Conservation (phyloP, 257 asterid species). For the Coffea canephora region DNA sequence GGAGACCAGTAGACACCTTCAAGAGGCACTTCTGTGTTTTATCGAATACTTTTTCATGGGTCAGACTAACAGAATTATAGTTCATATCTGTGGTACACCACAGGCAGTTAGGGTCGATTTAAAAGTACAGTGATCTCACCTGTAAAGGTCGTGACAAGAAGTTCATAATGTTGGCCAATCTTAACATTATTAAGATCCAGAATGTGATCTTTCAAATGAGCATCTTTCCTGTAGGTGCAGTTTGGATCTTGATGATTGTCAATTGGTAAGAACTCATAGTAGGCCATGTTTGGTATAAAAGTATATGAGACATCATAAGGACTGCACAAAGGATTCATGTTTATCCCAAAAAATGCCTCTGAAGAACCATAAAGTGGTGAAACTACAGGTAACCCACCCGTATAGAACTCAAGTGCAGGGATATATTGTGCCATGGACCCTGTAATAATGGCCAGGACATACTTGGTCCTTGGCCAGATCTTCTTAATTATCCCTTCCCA, state of each 20-base stretch:
- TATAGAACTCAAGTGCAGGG: neutral
- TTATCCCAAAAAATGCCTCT: neutral
- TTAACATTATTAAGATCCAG: neutral
- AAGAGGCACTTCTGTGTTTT: no score
- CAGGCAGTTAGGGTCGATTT: no score
- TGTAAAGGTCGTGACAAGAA: neutral
- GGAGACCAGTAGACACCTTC: no score
- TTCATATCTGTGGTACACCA: no score
- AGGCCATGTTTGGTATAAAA: neutral
- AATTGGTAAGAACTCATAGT: neutral
- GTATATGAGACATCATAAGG: neutral
- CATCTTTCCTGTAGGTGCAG: no score
- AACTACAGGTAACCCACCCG: neutral
- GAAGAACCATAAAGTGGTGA: neutral
- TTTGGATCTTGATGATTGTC: neutral
- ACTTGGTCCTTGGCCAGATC: conserved; percentile 4
- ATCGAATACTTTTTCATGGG: no score
- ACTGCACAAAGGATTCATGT: neutral
- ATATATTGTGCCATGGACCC: neutral
- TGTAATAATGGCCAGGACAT: neutral
- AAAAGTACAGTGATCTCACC: neutral
- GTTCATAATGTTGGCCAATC: neutral
- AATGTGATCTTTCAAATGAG: no score
- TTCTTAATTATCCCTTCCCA: conserved; percentile 9
- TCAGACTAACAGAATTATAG: no score